phyloP scores from a whole-genome alignment of 23 red algal species.

The Gracilariopsis chorda region DNA sequence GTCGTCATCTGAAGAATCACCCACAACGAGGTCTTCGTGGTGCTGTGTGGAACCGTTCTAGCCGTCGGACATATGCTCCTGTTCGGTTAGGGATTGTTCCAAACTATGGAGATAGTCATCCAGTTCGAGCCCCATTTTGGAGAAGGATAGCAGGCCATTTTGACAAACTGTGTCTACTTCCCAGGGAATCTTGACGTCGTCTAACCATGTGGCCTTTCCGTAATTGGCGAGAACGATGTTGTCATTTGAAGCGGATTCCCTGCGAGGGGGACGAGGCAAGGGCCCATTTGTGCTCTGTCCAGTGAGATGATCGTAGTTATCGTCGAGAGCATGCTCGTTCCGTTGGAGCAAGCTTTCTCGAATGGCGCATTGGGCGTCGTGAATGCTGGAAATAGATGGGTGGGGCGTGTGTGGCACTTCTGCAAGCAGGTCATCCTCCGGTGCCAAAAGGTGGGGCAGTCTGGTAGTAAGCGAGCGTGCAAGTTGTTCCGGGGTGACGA shows the following conservation, averaged over 20 bases:
- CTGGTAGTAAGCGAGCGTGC: conserved; percentile 9
- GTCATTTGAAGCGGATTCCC: neutral
- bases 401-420: conserved; percentile 16
- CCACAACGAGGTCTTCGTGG: neutral
- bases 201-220: conserved; percentile 28
- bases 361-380: neutral
- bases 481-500: conserved; percentile 1
- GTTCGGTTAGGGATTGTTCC: neutral
- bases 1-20: conserved; percentile 3
- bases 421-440: neutral
- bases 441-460: conserved; percentile 39
- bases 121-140: conserved; percentile 9
- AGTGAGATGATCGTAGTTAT: neutral
- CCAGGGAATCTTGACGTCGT: conserved; percentile 55
- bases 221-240: neutral
- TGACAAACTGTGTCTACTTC: conserved; percentile 50
- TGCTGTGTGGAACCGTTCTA: neutral
- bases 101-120: neutral
- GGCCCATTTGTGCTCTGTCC: conserved; percentile 49
- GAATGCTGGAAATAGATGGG: conserved; percentile 48
- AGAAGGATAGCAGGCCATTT: conserved; percentile 27
- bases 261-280: neutral
- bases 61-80: neutral
- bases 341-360: neutral
- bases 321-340: neutral